A percentile compares a stretch with the other conserved stretches of the same genome.
These are phyloP conservation scores for Lecanicillium sp. DNA, from an alignment of 2,329 filamentous ascomycete species.

Conservation along the genomic window DNA sequence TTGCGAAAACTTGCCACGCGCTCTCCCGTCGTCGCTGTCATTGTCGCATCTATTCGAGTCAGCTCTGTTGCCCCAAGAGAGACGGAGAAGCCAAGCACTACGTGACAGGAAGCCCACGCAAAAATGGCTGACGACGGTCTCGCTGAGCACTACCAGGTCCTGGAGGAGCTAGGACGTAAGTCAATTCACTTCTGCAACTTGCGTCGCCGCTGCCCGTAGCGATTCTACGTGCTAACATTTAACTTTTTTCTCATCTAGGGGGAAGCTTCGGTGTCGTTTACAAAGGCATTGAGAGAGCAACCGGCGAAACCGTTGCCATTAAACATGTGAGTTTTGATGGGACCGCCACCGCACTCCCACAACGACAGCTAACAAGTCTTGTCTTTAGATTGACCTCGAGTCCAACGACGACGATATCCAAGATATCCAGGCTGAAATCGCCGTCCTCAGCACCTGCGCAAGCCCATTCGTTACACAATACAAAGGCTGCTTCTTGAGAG, in stretches of 20 bases:
- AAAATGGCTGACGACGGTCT: slow-evolving; percentile 57
- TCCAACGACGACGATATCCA: slow-evolving; percentile 97
- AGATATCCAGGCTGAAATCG: slow-evolving; percentile 96
- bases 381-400: slow-evolving; percentile 86
- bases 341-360: no score
- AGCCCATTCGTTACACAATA: slow-evolving; percentile 94
- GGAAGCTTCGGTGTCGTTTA: slow-evolving; percentile 66
- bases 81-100: not conserved
- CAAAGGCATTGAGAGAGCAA: slow-evolving; percentile 86
- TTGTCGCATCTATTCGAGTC: not conserved
- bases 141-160: slow-evolving; percentile 83
- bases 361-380: no score
- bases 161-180: slow-evolving; percentile 93
- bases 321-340: slow-evolving; percentile 65
- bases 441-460: slow-evolving; percentile 87
- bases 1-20: slow-evolving; percentile 2
- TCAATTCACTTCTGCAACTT: slow-evolving; percentile 18
- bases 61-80: not conserved
- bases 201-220: not conserved
- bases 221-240: slow-evolving; percentile 4
- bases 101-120: slow-evolving; percentile 12
- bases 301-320: slow-evolving; percentile 90
- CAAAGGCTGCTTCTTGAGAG: slow-evolving; percentile 90
- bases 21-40: slow-evolving; percentile 8
- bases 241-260: slow-evolving; percentile 7